A percentile compares a stretch with the other conserved stretches of the same genome.
Conservation (phyloP, 2,329 filamentous ascomycete species). For the Ophiostoma pallidulum region DNA sequence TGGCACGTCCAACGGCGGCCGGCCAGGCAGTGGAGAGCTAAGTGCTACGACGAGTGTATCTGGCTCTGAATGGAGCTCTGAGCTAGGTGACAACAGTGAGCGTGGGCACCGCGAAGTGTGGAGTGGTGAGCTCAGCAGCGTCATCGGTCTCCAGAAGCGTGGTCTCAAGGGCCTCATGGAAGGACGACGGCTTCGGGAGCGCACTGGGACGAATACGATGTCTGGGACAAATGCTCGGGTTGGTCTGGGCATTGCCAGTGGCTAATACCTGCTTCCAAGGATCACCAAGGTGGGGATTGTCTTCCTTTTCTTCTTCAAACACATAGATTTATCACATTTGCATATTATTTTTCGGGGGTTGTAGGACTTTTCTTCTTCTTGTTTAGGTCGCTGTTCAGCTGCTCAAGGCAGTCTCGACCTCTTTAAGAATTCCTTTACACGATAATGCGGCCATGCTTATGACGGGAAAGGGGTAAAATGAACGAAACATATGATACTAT, state of each 20-base stretch:
- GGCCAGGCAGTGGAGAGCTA: conserved; percentile 38
- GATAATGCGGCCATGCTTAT: too few species aligned
- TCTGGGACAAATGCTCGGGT: conserved; percentile 6
- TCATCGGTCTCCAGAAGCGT: conserved; percentile 91
- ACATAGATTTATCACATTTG: neutral
- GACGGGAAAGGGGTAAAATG: too few species aligned
- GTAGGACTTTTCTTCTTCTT: too few species aligned
- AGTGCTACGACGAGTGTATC: conserved; percentile 43
- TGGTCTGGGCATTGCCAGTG: conserved; percentile 17
- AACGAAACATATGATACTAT: too few species aligned
- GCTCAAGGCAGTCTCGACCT: too few species aligned
- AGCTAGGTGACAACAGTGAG: conserved; percentile 41
- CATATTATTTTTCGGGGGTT: too few species aligned
- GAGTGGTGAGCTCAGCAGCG: conserved; percentile 72
- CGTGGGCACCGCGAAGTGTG: conserved; percentile 57
- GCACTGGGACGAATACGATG: conserved; percentile 37
- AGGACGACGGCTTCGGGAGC: conserved; percentile 73
- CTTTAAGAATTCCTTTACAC: too few species aligned
- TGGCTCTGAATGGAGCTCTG: conserved; percentile 48
- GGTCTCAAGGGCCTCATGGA: conserved; percentile 92
- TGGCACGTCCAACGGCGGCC: conserved; percentile 18
- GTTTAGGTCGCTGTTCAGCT: too few species aligned
- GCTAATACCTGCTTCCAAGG: neutral
- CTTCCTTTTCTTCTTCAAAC: neutral
- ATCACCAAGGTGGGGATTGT: neutral